Base-by-base conservation (phyloP, 176 grass and related monocot species). In the Musa schizocarpa region DNA sequence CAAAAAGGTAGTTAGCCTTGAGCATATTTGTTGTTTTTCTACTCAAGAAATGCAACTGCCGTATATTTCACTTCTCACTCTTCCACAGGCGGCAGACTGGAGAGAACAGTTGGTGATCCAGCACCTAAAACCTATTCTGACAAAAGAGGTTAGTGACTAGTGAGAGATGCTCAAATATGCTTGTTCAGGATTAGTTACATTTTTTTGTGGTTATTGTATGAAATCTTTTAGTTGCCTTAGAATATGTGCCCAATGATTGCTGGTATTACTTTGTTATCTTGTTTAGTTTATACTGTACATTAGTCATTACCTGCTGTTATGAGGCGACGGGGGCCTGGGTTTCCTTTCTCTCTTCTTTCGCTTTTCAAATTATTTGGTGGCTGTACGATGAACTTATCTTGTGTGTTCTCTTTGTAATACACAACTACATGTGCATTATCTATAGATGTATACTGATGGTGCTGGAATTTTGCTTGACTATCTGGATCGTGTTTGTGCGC, bases 111-210 rank as follows among this genome's bases (percentile, higher is more conserved):
- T 87, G 20, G 81, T 59, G 17, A 81, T 82, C 14, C 80, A 88
- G 52, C 82, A 89, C 68, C 78, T 99, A 65, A 95, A 92, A 86
- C 86, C 86, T 81, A 65, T 93, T 87, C 85, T 94, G 50, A 89
- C 91, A 34, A 89, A 95, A 75, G 96, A 95, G 86, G 96, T 99
- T 52, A 77, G 78, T 67, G 51, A 65, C 69, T 53, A 52, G 80
- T 53, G 5, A 49, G 48, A 20, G 6, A 50, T 59, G 16, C 19
- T 61, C 5, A 43, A 43, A 43, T 43, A 43, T 43, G 34, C 34
- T 69, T 69, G 13, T 14, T 48, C 27, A 17, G 66, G 9, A 69
- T 27, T 43, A 17, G 27, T 34, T 26, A n/a, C 9, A 49, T 63
- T 63, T 50, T 50, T 7, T 11, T 76, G 20, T 13, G 24, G 23